Evolutionary conservation across 1,284 basidiomycete species (phyloP).

Genomic region (Ustilago cynodontis): DNA sequence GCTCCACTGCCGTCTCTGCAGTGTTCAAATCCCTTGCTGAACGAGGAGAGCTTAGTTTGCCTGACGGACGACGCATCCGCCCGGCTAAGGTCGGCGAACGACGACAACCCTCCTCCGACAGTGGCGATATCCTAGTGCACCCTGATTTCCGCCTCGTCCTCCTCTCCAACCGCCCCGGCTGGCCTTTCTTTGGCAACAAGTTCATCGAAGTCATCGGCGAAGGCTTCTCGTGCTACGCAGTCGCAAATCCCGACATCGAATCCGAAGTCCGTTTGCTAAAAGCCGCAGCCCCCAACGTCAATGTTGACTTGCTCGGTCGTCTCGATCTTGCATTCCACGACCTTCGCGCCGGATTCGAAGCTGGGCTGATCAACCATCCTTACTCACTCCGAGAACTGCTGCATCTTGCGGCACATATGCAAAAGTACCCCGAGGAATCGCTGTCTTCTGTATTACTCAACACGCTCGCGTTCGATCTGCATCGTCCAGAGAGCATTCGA

Average conservation of each 20-base stretch:
- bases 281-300: conserved; percentile 66
- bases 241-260: conserved; percentile 69
- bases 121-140: conserved; percentile 64
- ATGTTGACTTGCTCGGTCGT: conserved; percentile 56
- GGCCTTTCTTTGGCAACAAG: conserved; percentile 68
- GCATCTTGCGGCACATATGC: conserved; percentile 70
- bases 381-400: conserved; percentile 70
- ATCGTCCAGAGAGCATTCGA: conserved; percentile 69
- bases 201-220: conserved; percentile 70
- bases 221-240: conserved; percentile 68
- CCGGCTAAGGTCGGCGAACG: conserved; percentile 31
- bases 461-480: conserved; percentile 70
- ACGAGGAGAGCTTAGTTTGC: conserved; percentile 69
- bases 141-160: conserved; percentile 70
- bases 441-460: conserved; percentile 70
- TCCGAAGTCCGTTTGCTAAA: conserved; percentile 68
- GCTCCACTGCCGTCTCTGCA: conserved; percentile 69
- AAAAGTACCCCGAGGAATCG: conserved; percentile 67
- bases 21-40: conserved; percentile 70
- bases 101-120: conserved; percentile 7
- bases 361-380: conserved; percentile 67
- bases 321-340: conserved; percentile 70
- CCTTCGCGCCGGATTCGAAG: conserved; percentile 68
- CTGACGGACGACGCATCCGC: conserved; percentile 68
- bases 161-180: conserved; percentile 70